These are phyloP conservation scores for Lathyrus sativus DNA, from an alignment of 306 rosid genomes.

Conservation along the genomic window DNA sequence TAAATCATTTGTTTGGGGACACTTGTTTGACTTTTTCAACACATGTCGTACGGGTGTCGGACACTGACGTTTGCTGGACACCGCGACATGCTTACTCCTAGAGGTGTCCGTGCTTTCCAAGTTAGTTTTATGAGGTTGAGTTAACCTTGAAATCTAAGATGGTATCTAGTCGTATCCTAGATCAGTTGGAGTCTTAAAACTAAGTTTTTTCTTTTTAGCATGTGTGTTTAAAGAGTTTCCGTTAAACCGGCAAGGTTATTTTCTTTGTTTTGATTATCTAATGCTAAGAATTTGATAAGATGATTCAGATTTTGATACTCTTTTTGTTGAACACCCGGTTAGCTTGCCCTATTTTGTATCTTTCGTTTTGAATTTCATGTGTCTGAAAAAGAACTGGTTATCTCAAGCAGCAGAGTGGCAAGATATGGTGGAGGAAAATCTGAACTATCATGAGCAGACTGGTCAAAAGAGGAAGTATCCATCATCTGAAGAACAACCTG, in stretches of 20 bases:
- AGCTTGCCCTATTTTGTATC: conserved; percentile 44
- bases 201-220: background rate
- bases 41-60: too few species aligned
- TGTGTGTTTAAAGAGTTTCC: conserved; percentile 16
- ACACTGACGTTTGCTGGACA: too few species aligned
- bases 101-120: too few species aligned
- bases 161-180: background rate
- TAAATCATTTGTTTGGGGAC: too few species aligned
- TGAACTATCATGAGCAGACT: conserved; percentile 50
- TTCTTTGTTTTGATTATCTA: conserved; percentile 3
- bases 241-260: conserved; percentile 24
- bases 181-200: background rate
- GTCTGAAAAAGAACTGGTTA: conserved; percentile 25
- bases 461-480: conserved; percentile 79
- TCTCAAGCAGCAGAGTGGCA: conserved; percentile 62
- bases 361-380: conserved; percentile 33
- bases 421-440: conserved; percentile 48
- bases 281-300: conserved; percentile 28
- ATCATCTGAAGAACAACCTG: conserved; percentile 60
- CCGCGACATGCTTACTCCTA: too few species aligned
- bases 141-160: background rate
- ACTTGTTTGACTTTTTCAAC: too few species aligned
- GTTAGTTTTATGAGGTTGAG: background rate
- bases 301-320: conserved; percentile 38
- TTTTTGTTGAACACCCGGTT: conserved; percentile 58